phyloP scores from a whole-genome alignment of 1,284 basidiomycete species.

The Anthracocystis walkeri region DNA sequence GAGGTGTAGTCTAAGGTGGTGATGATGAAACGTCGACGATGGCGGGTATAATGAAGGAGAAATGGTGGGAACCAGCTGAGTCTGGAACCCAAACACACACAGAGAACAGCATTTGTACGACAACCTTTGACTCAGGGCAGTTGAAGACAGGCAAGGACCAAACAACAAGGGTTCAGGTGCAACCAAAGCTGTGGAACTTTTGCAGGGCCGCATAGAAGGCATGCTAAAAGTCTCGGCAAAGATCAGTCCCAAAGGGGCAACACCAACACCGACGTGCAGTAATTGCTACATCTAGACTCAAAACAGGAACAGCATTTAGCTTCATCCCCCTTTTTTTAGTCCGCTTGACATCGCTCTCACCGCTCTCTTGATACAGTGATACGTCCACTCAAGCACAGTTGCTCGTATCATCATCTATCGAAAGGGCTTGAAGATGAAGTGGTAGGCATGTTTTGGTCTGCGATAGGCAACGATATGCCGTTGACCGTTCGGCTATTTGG shows the following conservation, averaged over 20 bases:
- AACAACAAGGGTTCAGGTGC: slow-evolving; percentile 1
- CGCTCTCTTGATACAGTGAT: too few species aligned
- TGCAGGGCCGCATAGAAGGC: background rate
- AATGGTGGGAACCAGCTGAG: background rate
- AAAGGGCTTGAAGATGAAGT: background rate
- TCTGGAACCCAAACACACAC: slow-evolving; percentile 1
- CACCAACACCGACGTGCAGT: too few species aligned
- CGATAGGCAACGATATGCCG: background rate
- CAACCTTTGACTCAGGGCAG: background rate
- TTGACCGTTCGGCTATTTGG: slow-evolving; percentile 1
- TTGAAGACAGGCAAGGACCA: background rate
- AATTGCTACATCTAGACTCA: too few species aligned
- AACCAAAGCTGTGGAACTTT: background rate
- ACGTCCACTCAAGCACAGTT: too few species aligned
- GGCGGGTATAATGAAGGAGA: background rate
- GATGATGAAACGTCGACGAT: background rate
- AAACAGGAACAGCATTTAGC: too few species aligned
- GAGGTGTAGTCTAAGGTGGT: background rate
- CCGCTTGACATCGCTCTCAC: too few species aligned
- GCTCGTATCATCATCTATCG: background rate
- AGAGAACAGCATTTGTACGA: background rate
- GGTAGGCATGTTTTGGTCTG: background rate
- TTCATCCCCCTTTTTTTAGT: too few species aligned
- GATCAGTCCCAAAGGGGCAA: background rate
- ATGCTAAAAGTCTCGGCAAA: background rate